Conservation (phyloP, 1,139 yeast genomes). For the Geotrichum reessii region DNA sequence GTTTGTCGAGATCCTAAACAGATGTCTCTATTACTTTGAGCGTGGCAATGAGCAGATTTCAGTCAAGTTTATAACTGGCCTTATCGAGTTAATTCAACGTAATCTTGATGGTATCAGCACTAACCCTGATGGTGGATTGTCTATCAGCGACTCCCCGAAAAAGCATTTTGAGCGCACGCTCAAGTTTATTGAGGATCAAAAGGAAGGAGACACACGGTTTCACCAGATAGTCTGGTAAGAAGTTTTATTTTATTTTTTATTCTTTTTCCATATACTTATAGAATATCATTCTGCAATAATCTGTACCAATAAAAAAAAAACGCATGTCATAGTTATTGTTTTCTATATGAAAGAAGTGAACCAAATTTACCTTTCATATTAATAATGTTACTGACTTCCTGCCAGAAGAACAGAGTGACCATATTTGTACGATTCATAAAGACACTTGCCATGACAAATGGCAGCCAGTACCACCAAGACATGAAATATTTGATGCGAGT, state of each 20-base stretch:
- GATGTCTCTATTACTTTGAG: constrained; percentile 76
- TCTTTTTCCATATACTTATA: background rate
- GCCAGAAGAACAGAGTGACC: constrained; percentile 1
- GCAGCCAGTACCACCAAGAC: constrained; percentile 79
- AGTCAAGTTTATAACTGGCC: constrained; percentile 71
- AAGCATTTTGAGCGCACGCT: constrained; percentile 63
- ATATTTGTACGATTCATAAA: constrained; percentile 49
- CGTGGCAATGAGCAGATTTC: constrained; percentile 74
- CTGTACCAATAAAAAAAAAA: background rate
- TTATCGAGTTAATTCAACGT: constrained; percentile 75
- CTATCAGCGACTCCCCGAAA: constrained; percentile 38
- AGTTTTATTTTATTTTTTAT: no score
- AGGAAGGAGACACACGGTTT: constrained; percentile 59
- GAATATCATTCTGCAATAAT: background rate
- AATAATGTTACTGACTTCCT: background rate
- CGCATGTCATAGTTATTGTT: background rate
- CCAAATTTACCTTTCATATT: background rate
- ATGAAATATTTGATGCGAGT: constrained; percentile 87
- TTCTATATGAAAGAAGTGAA: background rate
- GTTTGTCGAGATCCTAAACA: constrained; percentile 82
- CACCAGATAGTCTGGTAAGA: constrained; percentile 44
- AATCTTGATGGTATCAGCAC: constrained; percentile 47
- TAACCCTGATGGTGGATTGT: constrained; percentile 25
- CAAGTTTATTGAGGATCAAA: constrained; percentile 59
- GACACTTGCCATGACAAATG: constrained; percentile 61